Percentiles rank a stretch among this genome's conserved stretches.
phyloP scores from a whole-genome alignment of 306 rosid genomes.

The Lupinus albus region DNA sequence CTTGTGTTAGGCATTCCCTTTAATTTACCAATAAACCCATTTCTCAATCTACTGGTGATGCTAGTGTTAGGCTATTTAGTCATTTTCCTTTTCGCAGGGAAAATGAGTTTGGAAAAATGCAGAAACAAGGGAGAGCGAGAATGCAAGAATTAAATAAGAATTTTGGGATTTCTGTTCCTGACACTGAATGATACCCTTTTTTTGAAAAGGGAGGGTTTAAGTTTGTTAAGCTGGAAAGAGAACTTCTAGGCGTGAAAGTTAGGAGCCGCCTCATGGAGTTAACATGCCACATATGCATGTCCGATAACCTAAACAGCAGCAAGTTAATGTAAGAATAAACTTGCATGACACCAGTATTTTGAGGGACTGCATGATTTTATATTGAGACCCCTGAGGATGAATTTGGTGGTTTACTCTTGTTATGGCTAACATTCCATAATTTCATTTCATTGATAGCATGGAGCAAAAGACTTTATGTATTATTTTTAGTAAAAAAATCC shows the following conservation, averaged over 20 bases:
- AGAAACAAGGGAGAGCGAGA: neutral
- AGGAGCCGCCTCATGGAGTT: neutral
- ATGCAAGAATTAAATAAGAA: neutral
- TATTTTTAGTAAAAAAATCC: neutral
- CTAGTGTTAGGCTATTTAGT: neutral
- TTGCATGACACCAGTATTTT: neutral
- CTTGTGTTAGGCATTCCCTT: neutral
- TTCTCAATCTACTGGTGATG: neutral
- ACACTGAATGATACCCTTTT: too few relatives aligned
- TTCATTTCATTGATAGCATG: neutral
- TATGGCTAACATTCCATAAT: neutral
- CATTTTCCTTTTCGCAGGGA: neutral
- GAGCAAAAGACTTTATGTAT: neutral
- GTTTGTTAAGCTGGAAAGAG: neutral
- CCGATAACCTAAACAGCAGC: neutral
- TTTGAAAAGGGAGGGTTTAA: neutral
- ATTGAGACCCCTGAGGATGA: neutral
- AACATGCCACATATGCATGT: neutral
- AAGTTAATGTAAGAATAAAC: neutral
- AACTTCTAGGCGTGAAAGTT: neutral
- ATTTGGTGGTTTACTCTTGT: neutral
- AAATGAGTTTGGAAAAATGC: neutral
- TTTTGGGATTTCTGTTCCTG: neutral
- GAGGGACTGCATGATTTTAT: neutral
- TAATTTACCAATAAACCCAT: neutral